Conservation (phyloP, 2,329 filamentous ascomycete genomes). For the Fusarium liriodendri region DNA sequence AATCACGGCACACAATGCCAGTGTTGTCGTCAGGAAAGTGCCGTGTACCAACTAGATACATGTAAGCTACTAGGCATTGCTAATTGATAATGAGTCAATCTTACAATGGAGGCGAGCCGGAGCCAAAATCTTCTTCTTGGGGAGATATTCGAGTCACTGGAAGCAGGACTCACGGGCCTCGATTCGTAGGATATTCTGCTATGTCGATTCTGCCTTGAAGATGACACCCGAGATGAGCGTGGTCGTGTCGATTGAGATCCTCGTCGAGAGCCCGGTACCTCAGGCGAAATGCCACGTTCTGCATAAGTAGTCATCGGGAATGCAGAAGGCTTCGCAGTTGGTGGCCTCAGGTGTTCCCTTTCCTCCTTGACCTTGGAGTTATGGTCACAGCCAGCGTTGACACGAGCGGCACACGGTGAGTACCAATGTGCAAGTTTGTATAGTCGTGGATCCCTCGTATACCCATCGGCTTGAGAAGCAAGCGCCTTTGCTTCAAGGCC, state of each 20-base stretch:
- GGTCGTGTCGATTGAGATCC: background rate
- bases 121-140: background rate
- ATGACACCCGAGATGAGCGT: background rate
- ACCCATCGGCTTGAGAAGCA: background rate
- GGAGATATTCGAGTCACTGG: background rate
- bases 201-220: background rate
- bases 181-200: background rate
- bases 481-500: background rate
- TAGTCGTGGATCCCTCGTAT: background rate
- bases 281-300: background rate
- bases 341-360: too few species aligned
- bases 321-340: too few species aligned
- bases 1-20: background rate
- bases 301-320: too few species aligned
- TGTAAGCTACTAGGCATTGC: background rate
- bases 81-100: background rate
- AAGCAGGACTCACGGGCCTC: background rate
- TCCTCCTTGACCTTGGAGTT: background rate
- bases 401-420: background rate
- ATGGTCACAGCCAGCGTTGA: background rate
- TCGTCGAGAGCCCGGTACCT: background rate
- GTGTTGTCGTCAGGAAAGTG: background rate
- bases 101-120: background rate
- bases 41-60: background rate
- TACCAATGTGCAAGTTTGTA: constrained; percentile 10